Percentiles rank a stretch among this genome's conserved stretches.
These are phyloP conservation scores for Xanthoconium stramineum DNA, from an alignment of 768 basidiomycete genomes.

Conservation along the genomic window DNA sequence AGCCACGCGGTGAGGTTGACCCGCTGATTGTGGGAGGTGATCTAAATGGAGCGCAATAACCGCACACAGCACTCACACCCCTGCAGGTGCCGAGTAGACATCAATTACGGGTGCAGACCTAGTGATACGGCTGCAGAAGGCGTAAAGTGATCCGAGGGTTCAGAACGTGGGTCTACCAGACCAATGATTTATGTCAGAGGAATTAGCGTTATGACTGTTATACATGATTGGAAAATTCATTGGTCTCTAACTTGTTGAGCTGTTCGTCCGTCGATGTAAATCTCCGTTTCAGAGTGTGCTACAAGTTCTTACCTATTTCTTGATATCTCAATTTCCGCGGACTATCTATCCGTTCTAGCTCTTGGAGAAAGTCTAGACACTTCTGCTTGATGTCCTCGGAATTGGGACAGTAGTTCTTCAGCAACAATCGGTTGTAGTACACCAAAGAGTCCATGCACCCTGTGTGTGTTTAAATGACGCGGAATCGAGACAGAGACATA, in stretches of 20 bases:
- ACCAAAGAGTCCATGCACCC: constrained; percentile 76
- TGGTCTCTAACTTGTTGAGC: constrained; percentile 18
- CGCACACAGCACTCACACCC: too few relatives aligned
- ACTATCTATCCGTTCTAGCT: constrained; percentile 63
- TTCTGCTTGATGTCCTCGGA: constrained; percentile 41
- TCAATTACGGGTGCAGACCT: background rate
- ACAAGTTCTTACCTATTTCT: constrained; percentile 49
- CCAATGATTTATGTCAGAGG: background rate
- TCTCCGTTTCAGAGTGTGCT: background rate
- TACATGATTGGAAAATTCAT: constrained; percentile 2
- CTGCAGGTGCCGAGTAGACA: background rate
- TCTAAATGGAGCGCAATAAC: too few relatives aligned
- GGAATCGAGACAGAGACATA: background rate
- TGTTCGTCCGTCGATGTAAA: constrained; percentile 8
- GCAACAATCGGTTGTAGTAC: constrained; percentile 71
- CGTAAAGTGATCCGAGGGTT: background rate
- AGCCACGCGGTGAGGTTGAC: too few relatives aligned
- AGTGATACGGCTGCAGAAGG: background rate
- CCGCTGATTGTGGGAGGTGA: too few relatives aligned
- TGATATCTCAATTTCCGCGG: constrained; percentile 64
- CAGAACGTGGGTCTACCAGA: background rate
- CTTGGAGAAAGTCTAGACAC: constrained; percentile 49
- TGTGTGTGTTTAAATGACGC: background rate
- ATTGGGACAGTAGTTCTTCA: constrained; percentile 43
- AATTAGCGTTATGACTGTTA: background rate